A percentile compares a stretch with the other conserved stretches of the same genome.
These are phyloP conservation scores for Picea glauca DNA, from an alignment of 75 land plant genomes.

Conservation along the genomic window DNA sequence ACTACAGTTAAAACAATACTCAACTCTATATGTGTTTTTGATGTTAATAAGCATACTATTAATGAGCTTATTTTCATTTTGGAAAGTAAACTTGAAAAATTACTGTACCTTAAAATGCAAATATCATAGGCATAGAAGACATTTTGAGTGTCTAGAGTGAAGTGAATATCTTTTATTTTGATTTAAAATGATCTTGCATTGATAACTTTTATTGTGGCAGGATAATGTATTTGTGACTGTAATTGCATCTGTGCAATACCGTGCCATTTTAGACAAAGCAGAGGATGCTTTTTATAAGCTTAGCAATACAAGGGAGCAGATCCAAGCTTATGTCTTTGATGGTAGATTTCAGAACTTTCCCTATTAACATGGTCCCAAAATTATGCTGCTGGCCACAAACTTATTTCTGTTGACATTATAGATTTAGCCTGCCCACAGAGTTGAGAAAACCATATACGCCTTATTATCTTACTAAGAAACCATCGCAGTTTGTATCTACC, in stretches of 20 bases:
- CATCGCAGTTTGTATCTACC: neutral
- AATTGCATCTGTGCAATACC: constrained; percentile 56
- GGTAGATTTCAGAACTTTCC: constrained; percentile 23
- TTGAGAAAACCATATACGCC: neutral
- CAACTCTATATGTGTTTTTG: too few species aligned
- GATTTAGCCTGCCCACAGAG: neutral
- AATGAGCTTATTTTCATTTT: too few species aligned
- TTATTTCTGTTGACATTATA: neutral
- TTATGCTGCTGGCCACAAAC: neutral
- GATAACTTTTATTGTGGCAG: constrained; percentile 14
- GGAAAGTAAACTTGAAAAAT: too few species aligned
- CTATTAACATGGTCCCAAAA: neutral
- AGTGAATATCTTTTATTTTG: too few species aligned
- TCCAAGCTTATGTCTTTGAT: constrained; percentile 65
- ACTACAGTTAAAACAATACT: too few species aligned
- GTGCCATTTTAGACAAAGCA: constrained; percentile 48
- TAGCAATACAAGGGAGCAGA: constrained; percentile 46
- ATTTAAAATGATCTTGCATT: too few species aligned
- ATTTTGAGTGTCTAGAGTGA: too few species aligned
- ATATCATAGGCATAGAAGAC: too few species aligned
- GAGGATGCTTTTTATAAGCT: constrained; percentile 61
- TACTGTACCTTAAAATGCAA: too few species aligned
- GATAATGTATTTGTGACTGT: constrained; percentile 61
- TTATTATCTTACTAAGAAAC: neutral
- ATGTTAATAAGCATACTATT: too few species aligned